Base-by-base conservation (phyloP, 2,329 filamentous ascomycete species). In the Hypocreales sp. region DNA sequence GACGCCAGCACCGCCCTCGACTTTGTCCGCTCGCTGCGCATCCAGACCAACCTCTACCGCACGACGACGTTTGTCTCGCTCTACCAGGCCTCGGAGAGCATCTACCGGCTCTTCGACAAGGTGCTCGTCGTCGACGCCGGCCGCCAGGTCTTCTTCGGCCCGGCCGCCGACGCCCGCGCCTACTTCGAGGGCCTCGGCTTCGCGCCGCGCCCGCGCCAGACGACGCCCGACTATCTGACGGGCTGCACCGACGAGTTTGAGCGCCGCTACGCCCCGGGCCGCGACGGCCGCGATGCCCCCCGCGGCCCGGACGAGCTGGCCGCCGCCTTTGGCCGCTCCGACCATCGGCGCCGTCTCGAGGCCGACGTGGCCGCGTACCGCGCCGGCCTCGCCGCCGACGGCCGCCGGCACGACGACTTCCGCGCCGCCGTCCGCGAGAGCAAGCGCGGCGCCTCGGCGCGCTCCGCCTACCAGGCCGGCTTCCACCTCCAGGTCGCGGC, bases 231-330 rank as follows among this genome's bases (percentile, higher is more conserved):
- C 45, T 90, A 83, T 40, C 58, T 90, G 8, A 87, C 80, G 1
- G 79, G 77, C 22, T 84, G 78, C 46, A 90, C 81, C 2, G 80
- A 87, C 44, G 69, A 78, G n/a, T 86, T 79, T 37, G 82, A 92
- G 50, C 68, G 83, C 21, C 72, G 78, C 26, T 90, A 83, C 45
- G 69, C 75, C 20, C 53, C 69, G 1, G 81, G 80, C 0, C 61
- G 69, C 38, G 76, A 70, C 5, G 53, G 64, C 4, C 60, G 64
- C 4, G 72, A 86, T 40, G 72, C 75, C 0, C 82, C 81, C 0
- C 71, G 78, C 29, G 71, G 60, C 13, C 64, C 81, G 0, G 71
- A 76, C 14, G 65, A 68, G 0, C 59, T 92, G 2, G 68, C 66
- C 1, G 63, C 70, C 28, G 79, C 81, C 0, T 92, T 84, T 56